Conservation (phyloP, 352 stramenopile genomes). For the Pythium dissimile region DNA sequence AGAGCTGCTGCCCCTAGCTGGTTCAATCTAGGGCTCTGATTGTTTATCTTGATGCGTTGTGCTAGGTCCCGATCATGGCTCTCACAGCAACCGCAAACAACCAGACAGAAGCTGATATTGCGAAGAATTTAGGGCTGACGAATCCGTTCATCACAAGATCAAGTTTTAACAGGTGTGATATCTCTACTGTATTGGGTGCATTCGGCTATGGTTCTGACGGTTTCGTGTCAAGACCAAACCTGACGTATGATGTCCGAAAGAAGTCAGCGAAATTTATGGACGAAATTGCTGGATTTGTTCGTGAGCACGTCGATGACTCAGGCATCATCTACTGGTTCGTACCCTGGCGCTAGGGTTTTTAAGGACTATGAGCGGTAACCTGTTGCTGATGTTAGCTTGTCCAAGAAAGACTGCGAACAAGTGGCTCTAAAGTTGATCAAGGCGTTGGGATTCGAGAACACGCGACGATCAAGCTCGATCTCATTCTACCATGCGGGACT, state of each 20-base stretch:
- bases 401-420: conserved; percentile 87
- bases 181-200: not conserved
- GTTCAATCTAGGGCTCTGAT: too few species aligned
- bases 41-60: too few species aligned
- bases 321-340: conserved; percentile 86
- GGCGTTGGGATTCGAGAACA: conserved; percentile 68
- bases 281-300: conserved; percentile 76
- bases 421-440: conserved; percentile 80
- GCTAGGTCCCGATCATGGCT: conserved; percentile 84
- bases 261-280: conserved; percentile 79
- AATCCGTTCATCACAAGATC: conserved; percentile 80
- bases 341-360: not conserved
- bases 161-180: conserved; percentile 78
- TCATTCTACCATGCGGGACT: conserved; percentile 84
- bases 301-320: conserved; percentile 80
- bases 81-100: conserved; percentile 84
- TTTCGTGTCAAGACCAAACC: conserved; percentile 47
- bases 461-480: conserved; percentile 61
- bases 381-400: conserved; percentile 44
- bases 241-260: conserved; percentile 83
- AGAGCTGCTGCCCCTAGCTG: too few species aligned
- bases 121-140: conserved; percentile 65
- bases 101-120: conserved; percentile 82
- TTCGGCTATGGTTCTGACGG: not conserved
- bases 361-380: too few species aligned